Conservation (phyloP, 805 yeast genomes). For the Candida krabiensis region DNA sequence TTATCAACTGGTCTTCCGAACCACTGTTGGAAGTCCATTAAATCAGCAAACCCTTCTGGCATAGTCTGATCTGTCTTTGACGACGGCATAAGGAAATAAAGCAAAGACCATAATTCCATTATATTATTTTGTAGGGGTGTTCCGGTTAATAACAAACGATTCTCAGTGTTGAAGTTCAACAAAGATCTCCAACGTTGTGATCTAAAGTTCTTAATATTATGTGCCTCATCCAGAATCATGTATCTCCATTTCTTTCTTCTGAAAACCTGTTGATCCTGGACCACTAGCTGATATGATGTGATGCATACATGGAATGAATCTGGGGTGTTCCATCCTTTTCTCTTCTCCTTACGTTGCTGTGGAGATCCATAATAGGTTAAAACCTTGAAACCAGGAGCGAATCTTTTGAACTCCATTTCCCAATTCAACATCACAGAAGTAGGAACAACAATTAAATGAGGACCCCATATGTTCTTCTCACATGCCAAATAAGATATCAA, state of each 20-base stretch:
- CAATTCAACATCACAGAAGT: conserved; percentile 96
- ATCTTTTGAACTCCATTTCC: conserved; percentile 99
- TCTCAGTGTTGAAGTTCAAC: conserved; percentile 87
- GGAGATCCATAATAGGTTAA: conserved; percentile 96
- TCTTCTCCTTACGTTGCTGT: conserved; percentile 90
- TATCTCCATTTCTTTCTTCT: conserved; percentile 92
- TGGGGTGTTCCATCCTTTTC: conserved; percentile 97
- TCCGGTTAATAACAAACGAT: conserved; percentile 88
- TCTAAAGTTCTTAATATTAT: conserved; percentile 92
- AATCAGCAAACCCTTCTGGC: conserved; percentile 95
- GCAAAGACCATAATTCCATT: conserved; percentile 92
- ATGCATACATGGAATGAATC: conserved; percentile 96
- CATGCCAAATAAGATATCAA: conserved; percentile 86
- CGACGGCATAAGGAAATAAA: conserved; percentile 95
- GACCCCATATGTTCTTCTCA: conserved; percentile 95
- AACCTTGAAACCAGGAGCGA: conserved; percentile 97
- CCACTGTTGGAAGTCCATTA: conserved; percentile 97
- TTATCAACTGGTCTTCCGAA: conserved; percentile 97
- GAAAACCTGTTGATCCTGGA: conserved; percentile 93
- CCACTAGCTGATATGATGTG: conserved; percentile 95
- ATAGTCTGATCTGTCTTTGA: conserved; percentile 60
- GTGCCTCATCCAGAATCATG: conserved; percentile 98
- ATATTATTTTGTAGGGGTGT: conserved; percentile 95
- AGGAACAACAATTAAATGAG: conserved; percentile 94
- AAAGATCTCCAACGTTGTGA: conserved; percentile 97